Conservation (phyloP, 257 asterid species). For the Dorcoceras hygrometricum region DNA sequence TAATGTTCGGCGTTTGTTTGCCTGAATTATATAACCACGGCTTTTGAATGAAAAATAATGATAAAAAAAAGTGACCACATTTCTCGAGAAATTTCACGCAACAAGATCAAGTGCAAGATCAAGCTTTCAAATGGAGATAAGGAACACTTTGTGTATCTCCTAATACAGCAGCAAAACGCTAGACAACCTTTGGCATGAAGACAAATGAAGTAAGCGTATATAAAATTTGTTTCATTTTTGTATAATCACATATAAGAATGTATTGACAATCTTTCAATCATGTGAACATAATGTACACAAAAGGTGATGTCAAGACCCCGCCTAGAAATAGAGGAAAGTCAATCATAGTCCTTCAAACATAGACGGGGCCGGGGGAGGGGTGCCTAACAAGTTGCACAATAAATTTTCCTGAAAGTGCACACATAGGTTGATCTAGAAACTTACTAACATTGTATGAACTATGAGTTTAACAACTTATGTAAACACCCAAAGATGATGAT, state of each 20-base stretch:
- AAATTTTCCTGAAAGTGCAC: conserved; percentile 14
- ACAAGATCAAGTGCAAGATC: too few relatives aligned
- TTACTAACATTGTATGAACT: not conserved
- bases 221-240: conserved; percentile 8
- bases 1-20: too few relatives aligned
- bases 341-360: conserved; percentile 1
- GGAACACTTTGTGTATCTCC: conserved; percentile 18
- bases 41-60: too few relatives aligned
- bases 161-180: conserved; percentile 13
- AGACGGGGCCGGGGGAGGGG: too few relatives aligned
- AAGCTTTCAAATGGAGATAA: conserved; percentile 12
- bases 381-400: conserved; percentile 6
- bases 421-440: not conserved
- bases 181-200: conserved; percentile 13
- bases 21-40: too few relatives aligned
- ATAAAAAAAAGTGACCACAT: too few relatives aligned
- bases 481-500: conserved; percentile 14
- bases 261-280: conserved; percentile 18
- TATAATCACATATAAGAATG: conserved; percentile 14
- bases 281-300: conserved; percentile 15
- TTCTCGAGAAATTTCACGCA: too few relatives aligned
- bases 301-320: not conserved
- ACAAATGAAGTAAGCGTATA: conserved; percentile 19
- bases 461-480: not conserved
- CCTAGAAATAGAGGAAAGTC: conserved; percentile 8